Evolutionary conservation across 495 filamentous ascomycete species (phyloP), one percentile per base, ranked within the genome.

Genomic region (Penicillium bialowiezense): DNA sequence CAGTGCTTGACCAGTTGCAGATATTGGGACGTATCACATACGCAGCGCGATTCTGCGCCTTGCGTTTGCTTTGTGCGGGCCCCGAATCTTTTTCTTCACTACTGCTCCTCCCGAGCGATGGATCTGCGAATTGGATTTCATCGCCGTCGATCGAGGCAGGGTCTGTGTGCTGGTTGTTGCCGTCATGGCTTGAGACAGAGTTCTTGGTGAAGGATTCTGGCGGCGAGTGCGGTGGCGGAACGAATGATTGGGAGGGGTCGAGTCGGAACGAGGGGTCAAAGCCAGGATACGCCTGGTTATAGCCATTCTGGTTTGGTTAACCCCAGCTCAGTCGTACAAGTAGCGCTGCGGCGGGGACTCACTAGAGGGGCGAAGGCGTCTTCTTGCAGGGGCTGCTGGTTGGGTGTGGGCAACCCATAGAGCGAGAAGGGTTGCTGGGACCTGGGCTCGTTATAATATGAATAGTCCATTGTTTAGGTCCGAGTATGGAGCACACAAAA

Each of bases 31-130:
- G 33, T 54, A 17, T 57, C 54, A 83, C 89, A 63, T 86, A 97
- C 92, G 92, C 92, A 69, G 91, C 91, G 64, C 93, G 78, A 54
- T 98, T 98, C 72, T 98, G 92, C 39, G 89, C 92, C 70, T 98
- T 98, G 53, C 93, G 82, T 67, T 90, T 77, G 23, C 80, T 87
- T 63, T 95, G 90, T 19, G 88, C 88, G 1, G 90, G 89, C 60
- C 84, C 63, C 31, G 79, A 77, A 20, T 88, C 82, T 71, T 89
- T 77, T 72, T 86, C 82, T 41, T 86, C 82, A 49, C 82, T 85
- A 52, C 72, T 75, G 47, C 75, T 75, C 14, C 71, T 60, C 12
- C 47, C 61, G 14, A 63, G 35, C 8, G 46, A 50, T 13, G 50
- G 53, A 41, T 70, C 63, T 19, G 50, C 44, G 19, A 55, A 52